Conservation (phyloP, 257 asterid genomes). For the Solanum arcanum region DNA sequence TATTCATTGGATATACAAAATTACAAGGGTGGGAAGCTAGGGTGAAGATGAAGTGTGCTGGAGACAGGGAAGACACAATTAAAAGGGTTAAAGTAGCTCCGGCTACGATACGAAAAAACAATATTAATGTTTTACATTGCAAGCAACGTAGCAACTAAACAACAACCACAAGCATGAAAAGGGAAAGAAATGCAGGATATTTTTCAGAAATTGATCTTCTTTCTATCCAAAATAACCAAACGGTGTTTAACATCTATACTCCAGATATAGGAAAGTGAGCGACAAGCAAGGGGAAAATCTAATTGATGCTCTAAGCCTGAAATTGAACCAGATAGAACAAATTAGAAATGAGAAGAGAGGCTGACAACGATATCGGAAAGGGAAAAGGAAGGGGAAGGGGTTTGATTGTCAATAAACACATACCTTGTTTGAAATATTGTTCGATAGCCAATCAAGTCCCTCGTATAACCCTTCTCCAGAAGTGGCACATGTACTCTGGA, state of each 20-base stretch:
- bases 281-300: neutral
- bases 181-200: neutral
- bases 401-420: neutral
- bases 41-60: neutral
- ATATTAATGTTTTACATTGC: neutral
- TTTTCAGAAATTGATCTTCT: neutral
- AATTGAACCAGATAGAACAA: neutral
- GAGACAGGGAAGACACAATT: neutral
- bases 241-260: neutral
- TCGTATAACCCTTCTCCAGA: neutral
- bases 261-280: neutral
- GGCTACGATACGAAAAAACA: neutral
- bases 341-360: neutral
- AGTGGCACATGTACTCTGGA: neutral
- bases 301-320: neutral
- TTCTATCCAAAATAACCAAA: neutral
- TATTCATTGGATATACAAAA: neutral
- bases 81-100: neutral
- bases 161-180: neutral
- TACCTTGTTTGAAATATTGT: neutral
- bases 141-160: neutral
- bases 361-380: neutral
- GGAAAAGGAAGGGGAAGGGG: neutral
- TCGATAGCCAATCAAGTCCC: neutral
- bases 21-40: neutral